Percentiles rank a stretch among this genome's conserved stretches.
These are phyloP conservation scores for Macaranga tanarius DNA, from an alignment of 441 rosid genomes.

Conservation along the genomic window DNA sequence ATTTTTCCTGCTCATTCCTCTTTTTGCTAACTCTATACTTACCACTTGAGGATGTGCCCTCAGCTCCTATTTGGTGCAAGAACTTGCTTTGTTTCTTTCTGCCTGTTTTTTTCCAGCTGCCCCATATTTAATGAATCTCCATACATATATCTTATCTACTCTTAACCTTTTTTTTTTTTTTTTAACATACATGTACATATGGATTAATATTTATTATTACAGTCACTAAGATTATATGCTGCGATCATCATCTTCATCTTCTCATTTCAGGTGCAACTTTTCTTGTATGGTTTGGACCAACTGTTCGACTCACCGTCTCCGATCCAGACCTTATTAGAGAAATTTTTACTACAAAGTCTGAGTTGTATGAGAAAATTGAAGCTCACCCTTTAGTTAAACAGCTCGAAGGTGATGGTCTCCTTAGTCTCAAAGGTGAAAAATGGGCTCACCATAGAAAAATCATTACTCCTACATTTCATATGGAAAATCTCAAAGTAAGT, in stretches of 20 bases:
- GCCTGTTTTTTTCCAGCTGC: not conserved
- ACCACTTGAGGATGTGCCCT: slow-evolving; percentile 48
- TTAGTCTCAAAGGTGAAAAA: slow-evolving; percentile 87
- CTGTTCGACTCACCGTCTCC: slow-evolving; percentile 77
- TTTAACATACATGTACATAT: not conserved
- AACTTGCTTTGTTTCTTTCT: slow-evolving; percentile 8
- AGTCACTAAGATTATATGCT: not conserved
- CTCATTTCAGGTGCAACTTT: slow-evolving; percentile 72
- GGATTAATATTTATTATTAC: not conserved
- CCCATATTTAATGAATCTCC: not conserved
- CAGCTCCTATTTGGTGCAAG: slow-evolving; percentile 38
- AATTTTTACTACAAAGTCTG: slow-evolving; percentile 72
- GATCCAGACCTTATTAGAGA: slow-evolving; percentile 92
- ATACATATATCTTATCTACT: not conserved
- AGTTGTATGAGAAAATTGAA: slow-evolving; percentile 77
- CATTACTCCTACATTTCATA: slow-evolving; percentile 77
- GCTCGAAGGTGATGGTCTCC: slow-evolving; percentile 95
- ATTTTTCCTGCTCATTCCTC: slow-evolving; percentile 35
- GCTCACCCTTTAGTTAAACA: slow-evolving; percentile 88
- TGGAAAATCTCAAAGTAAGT: slow-evolving; percentile 91
- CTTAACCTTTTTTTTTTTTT: not conserved
- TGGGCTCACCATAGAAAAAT: slow-evolving; percentile 94
- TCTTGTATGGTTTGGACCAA: slow-evolving; percentile 97
- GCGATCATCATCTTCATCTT: not conserved
- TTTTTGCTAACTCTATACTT: slow-evolving; percentile 57